A percentile compares a stretch with the other conserved stretches of the same genome.
Evolutionary conservation across 1,284 basidiomycete genomes (phyloP).

Genomic region (Puccinia polysora): DNA sequence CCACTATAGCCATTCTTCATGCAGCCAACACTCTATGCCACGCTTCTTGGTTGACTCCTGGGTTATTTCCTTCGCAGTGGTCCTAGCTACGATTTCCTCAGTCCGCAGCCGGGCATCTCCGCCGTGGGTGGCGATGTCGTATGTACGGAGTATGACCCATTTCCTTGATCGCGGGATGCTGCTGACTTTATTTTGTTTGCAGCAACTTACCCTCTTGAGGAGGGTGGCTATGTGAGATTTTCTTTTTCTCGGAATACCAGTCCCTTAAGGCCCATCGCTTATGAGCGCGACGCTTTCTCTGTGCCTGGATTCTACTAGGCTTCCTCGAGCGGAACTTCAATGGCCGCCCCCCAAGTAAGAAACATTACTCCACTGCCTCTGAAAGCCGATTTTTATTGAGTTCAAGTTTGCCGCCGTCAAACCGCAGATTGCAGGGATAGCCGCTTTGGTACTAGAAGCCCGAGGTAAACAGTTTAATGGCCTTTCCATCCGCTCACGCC

Average conservation of each 20-base stretch:
- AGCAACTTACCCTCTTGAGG: constrained; percentile 34
- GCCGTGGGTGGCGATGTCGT: constrained; percentile 36
- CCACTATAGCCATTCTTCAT: no score
- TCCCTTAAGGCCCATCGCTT: not conserved
- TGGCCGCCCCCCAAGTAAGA: constrained; percentile 39
- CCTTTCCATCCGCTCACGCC: constrained; percentile 22
- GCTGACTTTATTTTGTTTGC: not conserved
- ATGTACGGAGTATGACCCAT: constrained; percentile 20
- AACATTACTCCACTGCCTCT: not conserved
- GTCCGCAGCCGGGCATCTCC: constrained; percentile 28
- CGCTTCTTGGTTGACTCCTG: no score
- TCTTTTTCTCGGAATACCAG: not conserved
- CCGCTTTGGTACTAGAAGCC: constrained; percentile 23
- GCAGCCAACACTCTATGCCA: no score
- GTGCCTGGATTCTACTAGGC: constrained; percentile 7
- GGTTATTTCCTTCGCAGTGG: constrained; percentile 39
- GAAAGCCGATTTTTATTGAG: not conserved
- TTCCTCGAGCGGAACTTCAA: constrained; percentile 37
- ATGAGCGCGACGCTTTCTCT: no score
- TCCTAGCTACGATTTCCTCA: constrained; percentile 37
- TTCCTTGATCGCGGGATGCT: not conserved
- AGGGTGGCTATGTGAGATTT: constrained; percentile 34
- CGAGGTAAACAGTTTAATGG: constrained; percentile 25
- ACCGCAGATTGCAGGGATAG: constrained; percentile 41
- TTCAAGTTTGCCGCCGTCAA: no score